Evolutionary conservation across 2,329 filamentous ascomycete genomes (phyloP).

Genomic region (Beauveria scarabaeidicola): DNA sequence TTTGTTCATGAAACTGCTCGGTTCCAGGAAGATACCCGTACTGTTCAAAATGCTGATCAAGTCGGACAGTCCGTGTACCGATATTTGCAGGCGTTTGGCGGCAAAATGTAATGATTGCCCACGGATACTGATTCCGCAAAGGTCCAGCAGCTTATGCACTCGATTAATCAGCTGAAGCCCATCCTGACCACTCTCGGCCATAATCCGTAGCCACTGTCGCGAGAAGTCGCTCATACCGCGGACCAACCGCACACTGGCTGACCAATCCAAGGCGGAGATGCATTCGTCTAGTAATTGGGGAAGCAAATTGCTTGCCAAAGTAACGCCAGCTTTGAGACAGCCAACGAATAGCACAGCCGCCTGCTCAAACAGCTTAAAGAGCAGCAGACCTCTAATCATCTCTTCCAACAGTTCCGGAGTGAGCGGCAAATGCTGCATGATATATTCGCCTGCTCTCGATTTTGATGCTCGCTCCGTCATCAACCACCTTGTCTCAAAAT

Average conservation of each 20-base stretch:
- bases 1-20: neutral
- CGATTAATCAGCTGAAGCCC: conserved; percentile 23
- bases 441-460: conserved; percentile 24
- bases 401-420: conserved; percentile 33
- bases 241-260: conserved; percentile 23
- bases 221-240: conserved; percentile 20
- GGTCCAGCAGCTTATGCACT: conserved; percentile 27
- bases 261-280: conserved; percentile 33
- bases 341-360: conserved; percentile 34
- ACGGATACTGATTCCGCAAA: conserved; percentile 23
- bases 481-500: conserved; percentile 19
- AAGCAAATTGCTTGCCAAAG: conserved; percentile 22
- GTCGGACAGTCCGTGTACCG: conserved; percentile 13
- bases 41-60: neutral
- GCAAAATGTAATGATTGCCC: neutral
- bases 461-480: conserved; percentile 16
- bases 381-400: conserved; percentile 39
- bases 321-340: conserved; percentile 28
- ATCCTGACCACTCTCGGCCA: conserved; percentile 18
- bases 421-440: conserved; percentile 33
- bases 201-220: conserved; percentile 20
- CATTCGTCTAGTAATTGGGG: conserved; percentile 33
- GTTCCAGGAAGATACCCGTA: neutral
- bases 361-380: conserved; percentile 36
- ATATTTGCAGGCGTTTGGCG: conserved; percentile 20